Base-by-base conservation (phyloP, 2,329 filamentous ascomycete genomes). In the Nannizziopsis arthrosporioides region DNA sequence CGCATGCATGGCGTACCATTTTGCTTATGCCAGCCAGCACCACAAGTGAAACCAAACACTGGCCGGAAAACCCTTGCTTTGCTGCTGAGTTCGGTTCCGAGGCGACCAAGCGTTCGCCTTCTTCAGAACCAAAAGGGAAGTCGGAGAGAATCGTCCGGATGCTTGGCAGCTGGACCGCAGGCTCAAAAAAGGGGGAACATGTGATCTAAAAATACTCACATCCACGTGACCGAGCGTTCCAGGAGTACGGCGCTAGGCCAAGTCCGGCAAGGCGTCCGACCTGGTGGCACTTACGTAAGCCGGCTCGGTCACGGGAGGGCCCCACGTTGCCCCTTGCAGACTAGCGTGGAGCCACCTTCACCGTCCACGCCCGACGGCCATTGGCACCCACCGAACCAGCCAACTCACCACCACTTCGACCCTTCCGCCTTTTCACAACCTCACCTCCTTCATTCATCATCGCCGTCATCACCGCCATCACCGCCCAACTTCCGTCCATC, bases 1-100 rank as follows among this genome's bases (percentile, higher is more conserved):
- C 4, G 15, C 54, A 72, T 98, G 61, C 98, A 98, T 36, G 34
- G 15, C 11, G 22, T 27, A 27, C 7, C 22, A n/a, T n/a, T 27
- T 7, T 27, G 22, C 22, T 4, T 7, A 27, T 27, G 22, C 22
- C 22, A 7, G 22, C 7, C 22, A 27, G 22, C 22, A 27, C 4
- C 22, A 27, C 22, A 27, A 27, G 22, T 27, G 22, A 27, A 27
- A 27, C 22, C 7, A 27, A 27, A 27, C 22, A 27, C 22, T 27
- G 22, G 4, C 22, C 22, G 22, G 7, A 27, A 7, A 27, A 27
- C 7, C 22, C 22, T 27, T 27, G 22, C 22, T 27, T 27, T 27
- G 7, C 22, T 7, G 22, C 7, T 27, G 22, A 27, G 7, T 27
- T 27, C 22, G 7, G 7, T 27, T 27, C 4, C 22, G 22, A 27